These are phyloP conservation scores for Coleophoma eucalyptorum DNA, from an alignment of 2,329 filamentous ascomycete species.

Conservation along the genomic window DNA sequence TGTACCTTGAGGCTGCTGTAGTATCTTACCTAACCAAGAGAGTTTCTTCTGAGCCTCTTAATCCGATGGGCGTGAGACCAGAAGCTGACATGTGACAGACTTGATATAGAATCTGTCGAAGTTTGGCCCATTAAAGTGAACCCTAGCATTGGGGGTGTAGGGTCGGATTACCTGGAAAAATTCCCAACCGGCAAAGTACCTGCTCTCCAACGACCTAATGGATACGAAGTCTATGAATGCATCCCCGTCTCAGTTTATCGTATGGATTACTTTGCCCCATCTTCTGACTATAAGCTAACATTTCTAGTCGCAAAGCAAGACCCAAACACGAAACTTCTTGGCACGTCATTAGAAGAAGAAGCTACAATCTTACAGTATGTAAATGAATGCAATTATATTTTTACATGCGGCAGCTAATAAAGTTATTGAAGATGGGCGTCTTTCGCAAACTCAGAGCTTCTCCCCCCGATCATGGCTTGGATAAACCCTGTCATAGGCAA, in stretches of 20 bases:
- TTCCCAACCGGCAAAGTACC: conserved; percentile 18
- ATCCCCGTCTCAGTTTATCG: conserved; percentile 11
- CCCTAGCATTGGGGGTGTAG: conserved; percentile 16
- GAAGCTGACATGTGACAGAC: conserved; percentile 2
- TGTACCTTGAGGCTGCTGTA: not conserved
- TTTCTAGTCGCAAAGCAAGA: conserved; percentile 15
- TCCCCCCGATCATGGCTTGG: conserved; percentile 19
- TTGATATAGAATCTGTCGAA: conserved; percentile 15
- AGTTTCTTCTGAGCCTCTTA: not conserved
- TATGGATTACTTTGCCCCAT: not conserved
- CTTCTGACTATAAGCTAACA: not conserved
- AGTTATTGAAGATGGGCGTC: conserved; percentile 12
- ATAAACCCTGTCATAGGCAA: conserved; percentile 17
- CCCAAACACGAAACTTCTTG: conserved; percentile 13
- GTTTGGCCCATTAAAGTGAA: conserved; percentile 17
- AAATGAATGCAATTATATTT: no score
- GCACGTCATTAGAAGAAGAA: conserved; percentile 13
- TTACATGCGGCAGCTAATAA: not conserved
- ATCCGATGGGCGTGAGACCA: no score
- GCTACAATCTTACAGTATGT: conserved; percentile 11
- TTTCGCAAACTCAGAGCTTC: conserved; percentile 16
- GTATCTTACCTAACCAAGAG: not conserved
- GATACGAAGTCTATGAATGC: conserved; percentile 15
- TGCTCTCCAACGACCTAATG: conserved; percentile 13
- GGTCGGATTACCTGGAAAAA: conserved; percentile 14